Conservation (phyloP, 2,329 filamentous ascomycete species). For the Sarocladium strictum region DNA sequence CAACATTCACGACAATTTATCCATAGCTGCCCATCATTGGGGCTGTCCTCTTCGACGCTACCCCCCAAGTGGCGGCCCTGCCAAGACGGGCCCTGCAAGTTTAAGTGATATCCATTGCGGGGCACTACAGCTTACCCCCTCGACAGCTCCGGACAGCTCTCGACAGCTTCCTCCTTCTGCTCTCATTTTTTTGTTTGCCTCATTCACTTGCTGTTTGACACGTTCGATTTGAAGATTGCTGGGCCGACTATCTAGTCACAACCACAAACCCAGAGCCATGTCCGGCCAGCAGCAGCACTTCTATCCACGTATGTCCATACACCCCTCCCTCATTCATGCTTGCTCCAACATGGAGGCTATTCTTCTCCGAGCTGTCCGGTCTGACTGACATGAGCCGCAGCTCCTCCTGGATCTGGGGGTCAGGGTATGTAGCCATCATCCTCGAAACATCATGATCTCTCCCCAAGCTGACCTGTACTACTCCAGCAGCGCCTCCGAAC, state of each 20-base stretch:
- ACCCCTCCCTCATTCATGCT: slow-evolving; percentile 6
- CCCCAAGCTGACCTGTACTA: slow-evolving; percentile 2
- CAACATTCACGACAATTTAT: not conserved
- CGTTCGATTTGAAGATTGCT: not conserved
- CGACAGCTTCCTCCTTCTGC: not conserved
- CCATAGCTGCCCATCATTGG: too few relatives aligned
- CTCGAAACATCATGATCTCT: not conserved
- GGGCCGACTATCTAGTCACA: not conserved
- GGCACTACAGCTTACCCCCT: not conserved
- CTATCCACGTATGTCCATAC: slow-evolving; percentile 38
- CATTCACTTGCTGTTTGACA: too few relatives aligned
- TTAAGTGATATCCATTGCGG: slow-evolving; percentile 7
- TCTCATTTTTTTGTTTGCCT: not conserved
- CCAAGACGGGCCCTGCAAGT: slow-evolving; percentile 7
- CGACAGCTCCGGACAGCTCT: slow-evolving; percentile 5
- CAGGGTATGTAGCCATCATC: slow-evolving; percentile 19
- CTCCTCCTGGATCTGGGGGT: slow-evolving; percentile 34
- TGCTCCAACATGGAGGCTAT: not conserved
- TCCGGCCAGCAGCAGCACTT: slow-evolving; percentile 33
- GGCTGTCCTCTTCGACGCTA: not conserved
- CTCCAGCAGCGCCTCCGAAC: slow-evolving; percentile 10
- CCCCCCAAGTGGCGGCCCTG: not conserved
- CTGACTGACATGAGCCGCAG: slow-evolving; percentile 19
- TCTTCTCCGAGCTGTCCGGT: not conserved
- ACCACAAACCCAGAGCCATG: slow-evolving; percentile 23